Evolutionary conservation across 2,329 filamentous ascomycete genomes (phyloP).

Genomic region (Torrubiella hemipterigena): DNA sequence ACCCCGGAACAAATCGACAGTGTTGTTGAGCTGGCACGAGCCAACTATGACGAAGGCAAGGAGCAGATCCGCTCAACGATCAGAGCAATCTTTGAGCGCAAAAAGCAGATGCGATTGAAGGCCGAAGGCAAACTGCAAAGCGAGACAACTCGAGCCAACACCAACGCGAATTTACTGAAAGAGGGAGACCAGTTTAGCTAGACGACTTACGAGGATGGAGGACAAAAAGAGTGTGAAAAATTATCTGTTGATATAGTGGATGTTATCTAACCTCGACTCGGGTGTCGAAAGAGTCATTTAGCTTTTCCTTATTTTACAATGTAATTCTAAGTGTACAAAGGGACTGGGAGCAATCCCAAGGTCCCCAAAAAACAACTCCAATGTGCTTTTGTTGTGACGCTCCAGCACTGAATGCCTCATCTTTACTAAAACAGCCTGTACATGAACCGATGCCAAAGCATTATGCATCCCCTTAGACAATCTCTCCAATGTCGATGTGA

Average conservation of each 20-base stretch:
- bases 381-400: too few relatives aligned
- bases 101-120: constrained; percentile 57
- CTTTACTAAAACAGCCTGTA: constrained; percentile 2
- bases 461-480: too few relatives aligned
- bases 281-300: too few relatives aligned
- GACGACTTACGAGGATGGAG: constrained; percentile 1
- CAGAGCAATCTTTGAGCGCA: constrained; percentile 82
- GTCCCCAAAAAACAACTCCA: constrained; percentile 10
- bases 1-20: constrained; percentile 80
- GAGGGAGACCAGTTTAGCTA: constrained; percentile 57
- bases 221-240: too few relatives aligned
- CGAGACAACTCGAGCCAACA: constrained; percentile 31
- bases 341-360: constrained; percentile 10
- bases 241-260: too few relatives aligned
- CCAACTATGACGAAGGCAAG: constrained; percentile 76
- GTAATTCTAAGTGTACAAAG: constrained; percentile 17
- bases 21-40: constrained; percentile 68
- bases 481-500: constrained; percentile 60
- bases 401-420: constrained; percentile 1
- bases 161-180: constrained; percentile 43
- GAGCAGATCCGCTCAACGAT: constrained; percentile 70
- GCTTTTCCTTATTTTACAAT: constrained; percentile 22
- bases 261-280: too few relatives aligned
- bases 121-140: constrained; percentile 26
- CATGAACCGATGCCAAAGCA: too few relatives aligned